These are phyloP conservation scores for Apiospora hydei DNA, from an alignment of 2,329 filamentous ascomycete genomes.

Conservation along the genomic window DNA sequence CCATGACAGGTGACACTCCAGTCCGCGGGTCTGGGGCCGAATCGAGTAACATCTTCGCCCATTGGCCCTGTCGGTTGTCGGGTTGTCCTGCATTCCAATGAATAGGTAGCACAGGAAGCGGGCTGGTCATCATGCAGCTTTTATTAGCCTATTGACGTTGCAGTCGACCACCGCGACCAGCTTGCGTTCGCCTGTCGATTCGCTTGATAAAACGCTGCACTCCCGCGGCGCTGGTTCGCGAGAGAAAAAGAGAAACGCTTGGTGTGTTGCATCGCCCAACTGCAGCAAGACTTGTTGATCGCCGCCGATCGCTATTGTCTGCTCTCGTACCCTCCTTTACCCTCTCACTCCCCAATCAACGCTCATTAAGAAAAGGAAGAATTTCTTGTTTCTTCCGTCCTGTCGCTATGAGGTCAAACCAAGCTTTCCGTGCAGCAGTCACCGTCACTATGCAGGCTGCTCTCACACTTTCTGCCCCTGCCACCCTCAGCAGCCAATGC, in stretches of 20 bases:
- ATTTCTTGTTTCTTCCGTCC: neutral
- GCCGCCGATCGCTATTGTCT: neutral
- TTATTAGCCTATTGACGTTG: neutral
- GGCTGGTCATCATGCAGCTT: neutral
- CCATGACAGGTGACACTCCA: neutral
- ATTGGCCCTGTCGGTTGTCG: neutral
- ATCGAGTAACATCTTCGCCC: neutral
- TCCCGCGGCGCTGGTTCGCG: neutral
- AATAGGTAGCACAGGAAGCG: neutral
- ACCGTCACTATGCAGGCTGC: neutral
- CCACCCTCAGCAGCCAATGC: neutral
- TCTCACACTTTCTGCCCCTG: neutral
- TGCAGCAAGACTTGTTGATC: neutral
- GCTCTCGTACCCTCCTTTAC: neutral
- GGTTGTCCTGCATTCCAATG: neutral
- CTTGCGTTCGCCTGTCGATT: neutral
- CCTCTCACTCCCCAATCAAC: rapidly evolving
- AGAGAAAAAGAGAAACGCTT: neutral
- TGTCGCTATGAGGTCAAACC: neutral
- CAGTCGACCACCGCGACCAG: neutral
- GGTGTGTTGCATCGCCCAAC: neutral
- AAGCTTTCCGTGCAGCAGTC: neutral
- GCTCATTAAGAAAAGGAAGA: neutral
- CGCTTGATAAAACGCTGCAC: neutral
- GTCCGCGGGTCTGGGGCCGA: neutral